Base-by-base conservation (phyloP, 1,139 yeast genomes). In the Scheffersomyces titani region DNA sequence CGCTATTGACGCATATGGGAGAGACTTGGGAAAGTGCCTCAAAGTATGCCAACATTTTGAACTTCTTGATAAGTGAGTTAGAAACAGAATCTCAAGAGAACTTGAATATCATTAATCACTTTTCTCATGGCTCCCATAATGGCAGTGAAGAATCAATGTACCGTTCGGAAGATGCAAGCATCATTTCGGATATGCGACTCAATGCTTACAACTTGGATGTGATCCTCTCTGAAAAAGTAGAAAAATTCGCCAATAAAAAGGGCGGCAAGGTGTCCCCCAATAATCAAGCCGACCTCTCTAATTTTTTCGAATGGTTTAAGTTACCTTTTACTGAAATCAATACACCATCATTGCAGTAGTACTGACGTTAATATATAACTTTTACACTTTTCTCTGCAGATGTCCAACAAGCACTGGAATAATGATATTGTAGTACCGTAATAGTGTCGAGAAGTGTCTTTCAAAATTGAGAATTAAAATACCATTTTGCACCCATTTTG, bases 121-220 rank as follows among this genome's bases (percentile, higher is more conserved):
- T 20, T 13, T 20, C 24, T 13, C 20, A 16, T n/a, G 30, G 30
- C n/a, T 13, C 48, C 20, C 20, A 16, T 16, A 46, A 46, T n/a
- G 49, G 18, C 3, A 45, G 19, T 20, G 36, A 20, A 18, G 52
- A 20, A 13, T 30, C 40, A 30, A 30, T 30, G 40, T 30, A 30
- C 40, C 46, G n/a, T 11, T 20, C 48, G 49, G 49, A 51, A 9
- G 24, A 18, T 22, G 51, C 51, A 19, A 46, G 36, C 19, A 22
- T 52, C 6, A 22, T 52, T n/a, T 24, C 54, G 7, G 54, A 52
- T 20, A 48, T 52, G 48, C 18, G 51, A 13, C 44, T 52, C 13
- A 52, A 52, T 36, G 54, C 54, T 21, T 48, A 49, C 36, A 48
- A 47, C 16, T 22, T 52, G 30, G 54, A 52, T 40, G 51, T 49